These are phyloP conservation scores for Chytriomyces hyalinus DNA, from an alignment of 192 early-diverging fungal genomes.

Conservation along the genomic window DNA sequence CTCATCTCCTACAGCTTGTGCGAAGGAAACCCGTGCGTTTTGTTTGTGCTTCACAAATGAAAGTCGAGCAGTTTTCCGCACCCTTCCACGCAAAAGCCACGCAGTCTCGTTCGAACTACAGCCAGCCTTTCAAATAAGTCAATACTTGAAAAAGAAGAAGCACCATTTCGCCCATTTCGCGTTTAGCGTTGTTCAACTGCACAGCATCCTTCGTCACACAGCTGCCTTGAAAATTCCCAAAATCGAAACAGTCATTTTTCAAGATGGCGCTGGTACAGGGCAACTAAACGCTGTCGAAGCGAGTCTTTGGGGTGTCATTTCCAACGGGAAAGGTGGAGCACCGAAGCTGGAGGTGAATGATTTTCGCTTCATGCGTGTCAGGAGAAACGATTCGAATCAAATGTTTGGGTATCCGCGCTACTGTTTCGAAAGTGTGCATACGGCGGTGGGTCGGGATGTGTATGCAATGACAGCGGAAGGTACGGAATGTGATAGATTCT, in stretches of 20 bases:
- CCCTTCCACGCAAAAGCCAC: neutral
- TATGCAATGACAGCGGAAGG: neutral
- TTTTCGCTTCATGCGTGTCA: neutral
- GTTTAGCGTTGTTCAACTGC: slow-evolving; percentile 14
- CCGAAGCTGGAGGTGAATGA: neutral
- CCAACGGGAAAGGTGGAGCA: neutral
- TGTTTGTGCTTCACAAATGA: neutral
- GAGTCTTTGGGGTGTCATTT: neutral
- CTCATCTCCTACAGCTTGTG: neutral
- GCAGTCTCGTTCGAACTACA: neutral
- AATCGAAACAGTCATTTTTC: slow-evolving; percentile 8
- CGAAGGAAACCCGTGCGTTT: neutral
- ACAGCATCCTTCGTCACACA: slow-evolving; percentile 11
- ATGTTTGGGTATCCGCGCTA: neutral
- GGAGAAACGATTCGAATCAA: neutral
- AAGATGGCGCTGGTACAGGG: slow-evolving; percentile 1
- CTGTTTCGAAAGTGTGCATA: slow-evolving; percentile 8
- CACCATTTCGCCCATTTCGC: slow-evolving; percentile 21
- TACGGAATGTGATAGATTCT: neutral
- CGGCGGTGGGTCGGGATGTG: neutral
- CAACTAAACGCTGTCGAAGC: neutral
- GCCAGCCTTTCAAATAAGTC: slow-evolving; percentile 8
- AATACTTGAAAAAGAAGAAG: neutral
- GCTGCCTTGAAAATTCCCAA: neutral
- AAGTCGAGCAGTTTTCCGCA: neutral